Percentiles rank a stretch among this genome's conserved stretches.
phyloP scores from a whole-genome alignment of 257 asterid species.

The Petunia secreta region DNA sequence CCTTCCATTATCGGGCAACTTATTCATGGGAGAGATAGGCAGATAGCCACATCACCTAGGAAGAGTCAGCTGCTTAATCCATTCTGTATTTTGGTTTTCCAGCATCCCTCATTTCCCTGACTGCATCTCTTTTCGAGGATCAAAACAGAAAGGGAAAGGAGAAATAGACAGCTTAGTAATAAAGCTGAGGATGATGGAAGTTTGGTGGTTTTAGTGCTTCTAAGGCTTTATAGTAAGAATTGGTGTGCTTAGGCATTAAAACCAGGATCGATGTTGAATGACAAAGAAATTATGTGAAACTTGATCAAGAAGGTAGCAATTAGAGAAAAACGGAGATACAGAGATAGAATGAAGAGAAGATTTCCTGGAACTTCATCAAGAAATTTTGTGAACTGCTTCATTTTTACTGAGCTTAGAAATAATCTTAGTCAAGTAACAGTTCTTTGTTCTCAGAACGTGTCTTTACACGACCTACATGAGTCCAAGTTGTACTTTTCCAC shows the following conservation, averaged over 20 bases:
- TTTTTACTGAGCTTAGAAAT: not conserved
- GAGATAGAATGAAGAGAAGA: not conserved
- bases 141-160: not conserved
- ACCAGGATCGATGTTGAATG: not conserved
- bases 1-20: not conserved
- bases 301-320: not conserved
- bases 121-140: not conserved
- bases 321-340: not conserved
- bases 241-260: not conserved
- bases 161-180: not conserved
- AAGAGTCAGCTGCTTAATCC: not conserved
- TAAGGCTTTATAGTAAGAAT: not conserved
- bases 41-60: not conserved
- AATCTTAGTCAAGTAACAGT: not conserved
- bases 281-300: not conserved
- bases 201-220: not conserved
- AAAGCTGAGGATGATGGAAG: not conserved
- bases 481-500: not conserved
- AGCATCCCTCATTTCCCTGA: constrained; percentile 22
- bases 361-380: not conserved
- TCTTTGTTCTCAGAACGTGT: not conserved
- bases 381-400: not conserved
- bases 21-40: not conserved
- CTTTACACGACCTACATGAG: not conserved
- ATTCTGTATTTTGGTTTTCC: constrained; percentile 18